These are phyloP conservation scores for Penicillium psychrosexuale DNA, from an alignment of 2,329 filamentous ascomycete species.

Conservation along the genomic window DNA sequence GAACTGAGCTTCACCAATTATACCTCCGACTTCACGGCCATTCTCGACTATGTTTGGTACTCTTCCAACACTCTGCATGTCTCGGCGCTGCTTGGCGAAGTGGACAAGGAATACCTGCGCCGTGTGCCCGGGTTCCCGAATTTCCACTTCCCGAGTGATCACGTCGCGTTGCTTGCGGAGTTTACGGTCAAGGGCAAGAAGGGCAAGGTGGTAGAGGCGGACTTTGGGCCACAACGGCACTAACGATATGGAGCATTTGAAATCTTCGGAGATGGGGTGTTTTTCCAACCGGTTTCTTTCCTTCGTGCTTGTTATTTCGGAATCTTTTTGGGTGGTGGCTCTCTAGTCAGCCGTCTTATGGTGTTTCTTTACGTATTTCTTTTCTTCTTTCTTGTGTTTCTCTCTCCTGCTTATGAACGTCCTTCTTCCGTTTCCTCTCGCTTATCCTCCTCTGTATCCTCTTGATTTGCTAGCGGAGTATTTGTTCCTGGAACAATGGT, in stretches of 20 bases:
- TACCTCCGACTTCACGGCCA: conserved; percentile 84
- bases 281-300: conserved; percentile 35
- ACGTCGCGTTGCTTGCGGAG: conserved; percentile 83
- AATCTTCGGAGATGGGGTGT: conserved; percentile 39
- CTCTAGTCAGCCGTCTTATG: conserved; percentile 27
- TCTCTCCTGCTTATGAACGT: conserved; percentile 24
- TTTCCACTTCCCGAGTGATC: conserved; percentile 91
- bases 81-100: conserved; percentile 77
- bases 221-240: conserved; percentile 55
- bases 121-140: conserved; percentile 88
- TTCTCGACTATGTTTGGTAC: conserved; percentile 98
- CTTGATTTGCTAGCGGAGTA: conserved; percentile 14
- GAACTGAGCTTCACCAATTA: conserved; percentile 96
- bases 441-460: conserved; percentile 10
- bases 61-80: conserved; percentile 85
- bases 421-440: conserved; percentile 17
- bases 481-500: conserved; percentile 8
- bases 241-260: conserved; percentile 37
- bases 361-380: conserved; percentile 23
- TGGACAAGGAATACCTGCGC: conserved; percentile 80
- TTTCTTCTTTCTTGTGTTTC: conserved; percentile 19
- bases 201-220: conserved; percentile 66
- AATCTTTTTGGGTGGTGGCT: conserved; percentile 36
- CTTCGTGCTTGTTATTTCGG: conserved; percentile 35
- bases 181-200: conserved; percentile 86